These are phyloP conservation scores for Mycosphaerella arachidis DNA, from an alignment of 2,329 filamentous ascomycete species.

Conservation along the genomic window DNA sequence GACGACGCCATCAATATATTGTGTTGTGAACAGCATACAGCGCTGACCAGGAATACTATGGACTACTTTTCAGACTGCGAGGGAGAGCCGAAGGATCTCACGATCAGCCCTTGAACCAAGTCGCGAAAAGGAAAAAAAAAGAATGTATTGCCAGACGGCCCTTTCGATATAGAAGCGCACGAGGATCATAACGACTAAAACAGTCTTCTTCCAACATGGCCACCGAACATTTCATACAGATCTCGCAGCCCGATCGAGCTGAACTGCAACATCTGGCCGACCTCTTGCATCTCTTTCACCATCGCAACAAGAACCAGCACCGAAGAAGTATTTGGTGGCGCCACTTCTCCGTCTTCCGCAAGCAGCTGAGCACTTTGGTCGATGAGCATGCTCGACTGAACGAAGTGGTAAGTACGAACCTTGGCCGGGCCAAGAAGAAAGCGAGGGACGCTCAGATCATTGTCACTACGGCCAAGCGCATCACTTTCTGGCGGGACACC, in stretches of 20 bases:
- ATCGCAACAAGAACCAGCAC: slow-evolving; percentile 91
- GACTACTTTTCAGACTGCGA: too few species aligned
- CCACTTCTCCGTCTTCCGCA: slow-evolving; percentile 65
- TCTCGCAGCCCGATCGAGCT: background rate
- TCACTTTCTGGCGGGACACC: slow-evolving; percentile 39
- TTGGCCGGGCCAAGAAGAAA: slow-evolving; percentile 27
- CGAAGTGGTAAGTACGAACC: slow-evolving; percentile 25
- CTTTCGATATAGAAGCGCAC: too few species aligned
- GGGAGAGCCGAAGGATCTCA: too few species aligned
- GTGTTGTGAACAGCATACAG: too few species aligned
- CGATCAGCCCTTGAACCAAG: too few species aligned
- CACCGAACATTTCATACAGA: slow-evolving; percentile 3
- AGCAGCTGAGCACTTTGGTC: slow-evolving; percentile 56
- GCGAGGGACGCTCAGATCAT: slow-evolving; percentile 15
- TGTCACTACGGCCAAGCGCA: slow-evolving; percentile 26
- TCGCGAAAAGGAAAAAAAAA: too few species aligned
- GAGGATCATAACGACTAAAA: too few species aligned
- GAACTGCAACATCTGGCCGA: slow-evolving; percentile 35
- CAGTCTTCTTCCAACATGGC: background rate
- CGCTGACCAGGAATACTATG: too few species aligned
- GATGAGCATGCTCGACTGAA: slow-evolving; percentile 24
- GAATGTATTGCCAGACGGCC: too few species aligned
- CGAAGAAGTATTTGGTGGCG: slow-evolving; percentile 77
- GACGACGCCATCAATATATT: background rate
- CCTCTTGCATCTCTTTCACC: slow-evolving; percentile 67